These are phyloP conservation scores for Cronartium ribicola DNA, from an alignment of 1,284 basidiomycete species.

Conservation along the genomic window DNA sequence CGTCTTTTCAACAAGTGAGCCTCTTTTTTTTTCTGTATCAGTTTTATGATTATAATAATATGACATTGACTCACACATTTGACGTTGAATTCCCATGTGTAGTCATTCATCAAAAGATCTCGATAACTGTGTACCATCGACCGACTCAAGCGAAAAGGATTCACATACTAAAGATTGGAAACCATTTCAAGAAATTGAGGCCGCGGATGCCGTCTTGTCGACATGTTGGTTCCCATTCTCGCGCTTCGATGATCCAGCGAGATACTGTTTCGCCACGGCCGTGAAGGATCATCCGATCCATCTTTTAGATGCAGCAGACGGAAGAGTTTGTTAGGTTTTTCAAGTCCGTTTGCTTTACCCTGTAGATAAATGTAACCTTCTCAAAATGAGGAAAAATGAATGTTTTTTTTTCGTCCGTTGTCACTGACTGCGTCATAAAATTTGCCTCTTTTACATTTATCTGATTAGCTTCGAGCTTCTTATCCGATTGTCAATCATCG, in stretches of 20 bases:
- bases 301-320: slow-evolving; percentile 70
- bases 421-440: slow-evolving; percentile 10
- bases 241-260: slow-evolving; percentile 58
- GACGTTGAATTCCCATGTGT: background rate
- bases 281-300: slow-evolving; percentile 75
- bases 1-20: slow-evolving; percentile 22
- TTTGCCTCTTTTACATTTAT: slow-evolving; percentile 11
- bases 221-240: slow-evolving; percentile 72
- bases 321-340: slow-evolving; percentile 59
- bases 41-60: background rate
- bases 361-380: background rate
- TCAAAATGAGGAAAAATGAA: slow-evolving; percentile 7
- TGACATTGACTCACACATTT: background rate
- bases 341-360: slow-evolving; percentile 18
- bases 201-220: slow-evolving; percentile 38
- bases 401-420: slow-evolving; percentile 15
- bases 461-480: slow-evolving; percentile 69
- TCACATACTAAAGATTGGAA: slow-evolving; percentile 10
- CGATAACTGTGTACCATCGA: background rate
- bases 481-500: slow-evolving; percentile 85
- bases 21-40: slow-evolving; percentile 5
- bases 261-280: slow-evolving; percentile 74
- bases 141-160: background rate
- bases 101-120: background rate
- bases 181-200: slow-evolving; percentile 5